Evolutionary conservation across 208 protist genomes (phyloP).

Genomic region (Zelonia costaricensis): DNA sequence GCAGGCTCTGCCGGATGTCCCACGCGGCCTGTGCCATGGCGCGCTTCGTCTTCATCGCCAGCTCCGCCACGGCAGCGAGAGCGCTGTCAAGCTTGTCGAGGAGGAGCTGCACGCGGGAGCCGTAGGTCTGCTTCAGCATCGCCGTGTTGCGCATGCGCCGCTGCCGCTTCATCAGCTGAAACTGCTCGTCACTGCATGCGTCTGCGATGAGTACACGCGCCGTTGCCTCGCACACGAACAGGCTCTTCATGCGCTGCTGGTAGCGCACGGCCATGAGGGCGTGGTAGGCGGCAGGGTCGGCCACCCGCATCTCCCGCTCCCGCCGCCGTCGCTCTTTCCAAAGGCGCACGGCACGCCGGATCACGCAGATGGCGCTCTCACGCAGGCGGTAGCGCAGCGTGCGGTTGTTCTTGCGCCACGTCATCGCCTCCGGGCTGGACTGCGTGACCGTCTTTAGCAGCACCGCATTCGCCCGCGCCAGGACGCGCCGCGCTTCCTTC

Average conservation of each 20-base stretch:
- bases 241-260: constrained; percentile 34
- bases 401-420: constrained; percentile 51
- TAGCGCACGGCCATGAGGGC: constrained; percentile 33
- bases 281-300: constrained; percentile 36
- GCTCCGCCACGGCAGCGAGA: constrained; percentile 17
- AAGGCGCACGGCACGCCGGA: constrained; percentile 50
- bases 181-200: constrained; percentile 43
- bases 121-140: constrained; percentile 54
- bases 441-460: constrained; percentile 27
- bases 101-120: constrained; percentile 42
- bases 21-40: constrained; percentile 20
- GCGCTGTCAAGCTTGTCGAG: constrained; percentile 40
- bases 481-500: constrained; percentile 32
- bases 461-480: constrained; percentile 39
- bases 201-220: constrained; percentile 50
- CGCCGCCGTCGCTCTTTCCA: constrained; percentile 46
- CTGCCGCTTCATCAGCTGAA: constrained; percentile 39
- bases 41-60: constrained; percentile 33
- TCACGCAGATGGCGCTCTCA: constrained; percentile 38
- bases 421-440: constrained; percentile 47
- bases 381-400: constrained; percentile 35
- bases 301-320: constrained; percentile 24
- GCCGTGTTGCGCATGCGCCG: constrained; percentile 45
- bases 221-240: constrained; percentile 47
- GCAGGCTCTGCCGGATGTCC: constrained; percentile 10